Evolutionary conservation across 306 rosid genomes (phyloP).

Genomic region (Corylus americana): DNA sequence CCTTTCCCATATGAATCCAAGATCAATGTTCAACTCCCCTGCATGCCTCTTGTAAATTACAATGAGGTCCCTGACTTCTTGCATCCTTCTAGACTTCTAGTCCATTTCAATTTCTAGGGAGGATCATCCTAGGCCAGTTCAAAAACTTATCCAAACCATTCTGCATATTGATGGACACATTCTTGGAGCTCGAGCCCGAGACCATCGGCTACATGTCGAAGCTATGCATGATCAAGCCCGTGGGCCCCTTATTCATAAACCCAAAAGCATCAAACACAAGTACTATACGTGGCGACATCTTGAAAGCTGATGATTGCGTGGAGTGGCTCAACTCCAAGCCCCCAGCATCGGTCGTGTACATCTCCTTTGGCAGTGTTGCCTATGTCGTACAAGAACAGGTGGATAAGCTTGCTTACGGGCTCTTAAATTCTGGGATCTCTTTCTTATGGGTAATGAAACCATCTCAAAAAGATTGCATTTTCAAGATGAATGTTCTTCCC

Average conservation of each 20-base stretch:
- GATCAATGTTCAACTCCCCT: slow-evolving; percentile 45
- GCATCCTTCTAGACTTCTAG: slow-evolving; percentile 40
- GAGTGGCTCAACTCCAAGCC: slow-evolving; percentile 59
- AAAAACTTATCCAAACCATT: slow-evolving; percentile 15
- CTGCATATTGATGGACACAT: background rate
- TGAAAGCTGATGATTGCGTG: slow-evolving; percentile 45
- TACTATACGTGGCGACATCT: slow-evolving; percentile 43
- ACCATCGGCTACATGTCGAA: slow-evolving; percentile 31
- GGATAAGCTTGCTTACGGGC: slow-evolving; percentile 57
- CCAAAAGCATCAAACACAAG: slow-evolving; percentile 11
- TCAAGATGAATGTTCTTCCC: slow-evolving; percentile 29
- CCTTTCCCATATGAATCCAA: background rate
- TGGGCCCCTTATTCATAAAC: slow-evolving; percentile 62
- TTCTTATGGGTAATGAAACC: slow-evolving; percentile 70
- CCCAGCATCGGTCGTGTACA: slow-evolving; percentile 51
- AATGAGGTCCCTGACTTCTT: slow-evolving; percentile 62
- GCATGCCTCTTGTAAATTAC: slow-evolving; percentile 33
- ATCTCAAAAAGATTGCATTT: background rate
- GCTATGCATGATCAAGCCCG: slow-evolving; percentile 19
- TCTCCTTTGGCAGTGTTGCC: slow-evolving; percentile 69
- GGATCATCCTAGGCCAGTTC: slow-evolving; percentile 43
- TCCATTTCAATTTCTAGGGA: slow-evolving; percentile 19
- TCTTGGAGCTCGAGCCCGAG: slow-evolving; percentile 52
- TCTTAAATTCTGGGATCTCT: slow-evolving; percentile 38
- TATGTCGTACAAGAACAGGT: slow-evolving; percentile 49